Evolutionary conservation across 2,329 filamentous ascomycete species (phyloP).

Genomic region (Fusarium pseudoanthophilum): DNA sequence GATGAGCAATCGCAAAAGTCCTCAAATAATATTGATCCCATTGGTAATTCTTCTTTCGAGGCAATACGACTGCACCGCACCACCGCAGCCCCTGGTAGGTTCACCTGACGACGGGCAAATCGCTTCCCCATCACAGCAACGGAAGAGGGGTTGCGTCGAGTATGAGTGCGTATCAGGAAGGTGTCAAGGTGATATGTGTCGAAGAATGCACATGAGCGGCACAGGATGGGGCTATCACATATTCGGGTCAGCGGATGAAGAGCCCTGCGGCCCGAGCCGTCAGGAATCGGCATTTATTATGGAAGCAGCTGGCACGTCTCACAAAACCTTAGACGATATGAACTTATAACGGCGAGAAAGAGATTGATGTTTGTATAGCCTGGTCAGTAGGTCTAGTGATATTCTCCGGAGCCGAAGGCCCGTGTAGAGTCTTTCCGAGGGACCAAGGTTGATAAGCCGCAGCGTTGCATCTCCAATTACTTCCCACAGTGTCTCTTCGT

Average conservation of each 20-base stretch:
- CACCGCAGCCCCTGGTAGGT: accelerated
- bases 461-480: neutral
- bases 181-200: neutral
- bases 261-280: neutral
- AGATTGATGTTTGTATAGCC: accelerated
- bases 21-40: neutral
- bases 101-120: neutral
- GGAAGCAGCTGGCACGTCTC: accelerated
- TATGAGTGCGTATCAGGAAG: neutral
- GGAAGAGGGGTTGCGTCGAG: neutral
- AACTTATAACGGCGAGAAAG: accelerated
- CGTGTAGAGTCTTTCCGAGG: too few species aligned
- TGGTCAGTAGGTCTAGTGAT: too few species aligned
- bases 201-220: neutral
- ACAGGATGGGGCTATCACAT: neutral
- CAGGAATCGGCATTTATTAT: too few species aligned
- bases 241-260: neutral
- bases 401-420: too few species aligned
- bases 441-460: neutral
- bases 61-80: accelerated
- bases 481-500: neutral
- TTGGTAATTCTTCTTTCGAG: accelerated
- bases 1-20: accelerated
- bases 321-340: accelerated
- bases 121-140: accelerated